Base-by-base conservation (phyloP, 2,329 filamentous ascomycete genomes). In the Trichoderma sp. region DNA sequence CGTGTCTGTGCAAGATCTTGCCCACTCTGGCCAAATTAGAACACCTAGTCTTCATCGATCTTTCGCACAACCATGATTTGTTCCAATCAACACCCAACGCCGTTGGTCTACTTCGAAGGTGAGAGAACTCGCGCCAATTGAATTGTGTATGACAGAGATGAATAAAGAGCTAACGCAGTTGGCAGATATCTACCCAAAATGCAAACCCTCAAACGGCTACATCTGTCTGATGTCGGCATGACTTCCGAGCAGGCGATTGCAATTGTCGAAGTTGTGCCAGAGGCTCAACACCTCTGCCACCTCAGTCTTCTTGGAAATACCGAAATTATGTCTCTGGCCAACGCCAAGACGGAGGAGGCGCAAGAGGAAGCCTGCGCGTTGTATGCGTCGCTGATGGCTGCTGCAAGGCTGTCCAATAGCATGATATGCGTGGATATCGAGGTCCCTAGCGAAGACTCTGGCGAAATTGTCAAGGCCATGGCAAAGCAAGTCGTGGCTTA, bases 401-500 rank as follows among this genome's bases (percentile, higher is more conserved):
- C 95, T 0, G 91, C 93, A 0, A 89, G 94, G 65, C 87, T 97
- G 0, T 97, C 94, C 1, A 87, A 88, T 62, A 92, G 91, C 16
- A 86, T 99, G 37, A 89, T 98, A 35, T 95, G 93, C 70, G 87
- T 99, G 70, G 96, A 98, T 77, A 92, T 98, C 70, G 94, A 98
- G 74, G 90, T 96, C 2, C 96, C 95, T 0, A 89, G 86, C 37
- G 85, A 89, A 27, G 89, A 93, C 68, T 92, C 91, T n/a, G 93
- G 92, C 67, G 96, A 97, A 77, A 88, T 97, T 29, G 92, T 97
- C 75, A 96, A 94, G 79, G 94, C 94, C 3, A 85, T 97, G 74
- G 94, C 94, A 0, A 96, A 95, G 76, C 94, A 97, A 78, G 92
- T 97, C n/a, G 91, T 97, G 55, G 95, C 93, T 0, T 97, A 97